Conservation (phyloP, 495 filamentous ascomycete genomes). For the Tuber indicum region DNA sequence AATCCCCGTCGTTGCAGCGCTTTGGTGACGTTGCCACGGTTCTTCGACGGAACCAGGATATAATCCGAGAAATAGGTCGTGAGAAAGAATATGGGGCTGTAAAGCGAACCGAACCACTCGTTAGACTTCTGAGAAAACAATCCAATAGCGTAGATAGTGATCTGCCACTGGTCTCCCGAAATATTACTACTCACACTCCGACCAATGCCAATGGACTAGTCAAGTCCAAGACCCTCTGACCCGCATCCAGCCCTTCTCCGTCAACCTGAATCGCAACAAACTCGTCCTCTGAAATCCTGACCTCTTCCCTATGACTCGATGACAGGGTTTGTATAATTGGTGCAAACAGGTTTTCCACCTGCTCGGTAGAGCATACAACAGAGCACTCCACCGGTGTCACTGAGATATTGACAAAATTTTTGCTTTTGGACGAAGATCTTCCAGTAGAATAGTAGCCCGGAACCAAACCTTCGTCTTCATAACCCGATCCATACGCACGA, state of each 20-base stretch:
- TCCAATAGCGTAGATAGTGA: background rate
- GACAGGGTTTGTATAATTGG: conserved; percentile 57
- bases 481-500: background rate
- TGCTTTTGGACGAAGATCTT: conserved; percentile 38
- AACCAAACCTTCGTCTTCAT: conserved; percentile 19
- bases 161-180: background rate
- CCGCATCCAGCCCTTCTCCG: conserved; percentile 81
- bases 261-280: conserved; percentile 85
- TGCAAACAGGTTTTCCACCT: conserved; percentile 65
- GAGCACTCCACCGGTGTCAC: conserved; percentile 91
- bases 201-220: conserved; percentile 87
- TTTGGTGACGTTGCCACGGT: conserved; percentile 63
- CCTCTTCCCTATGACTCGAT: conserved; percentile 47
- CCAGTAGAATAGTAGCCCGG: conserved; percentile 33
- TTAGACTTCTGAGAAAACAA: background rate
- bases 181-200: conserved; percentile 59
- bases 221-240: conserved; percentile 85
- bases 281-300: conserved; percentile 71
- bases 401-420: conserved; percentile 86
- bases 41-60: conserved; percentile 77
- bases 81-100: conserved; percentile 90
- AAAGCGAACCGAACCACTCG: conserved; percentile 12
- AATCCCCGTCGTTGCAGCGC: conserved; percentile 77
- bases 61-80: conserved; percentile 98
- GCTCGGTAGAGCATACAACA: conserved; percentile 71